Evolutionary conservation across 129 eudicot species (phyloP).

Genomic region (Lactuca saligna): DNA sequence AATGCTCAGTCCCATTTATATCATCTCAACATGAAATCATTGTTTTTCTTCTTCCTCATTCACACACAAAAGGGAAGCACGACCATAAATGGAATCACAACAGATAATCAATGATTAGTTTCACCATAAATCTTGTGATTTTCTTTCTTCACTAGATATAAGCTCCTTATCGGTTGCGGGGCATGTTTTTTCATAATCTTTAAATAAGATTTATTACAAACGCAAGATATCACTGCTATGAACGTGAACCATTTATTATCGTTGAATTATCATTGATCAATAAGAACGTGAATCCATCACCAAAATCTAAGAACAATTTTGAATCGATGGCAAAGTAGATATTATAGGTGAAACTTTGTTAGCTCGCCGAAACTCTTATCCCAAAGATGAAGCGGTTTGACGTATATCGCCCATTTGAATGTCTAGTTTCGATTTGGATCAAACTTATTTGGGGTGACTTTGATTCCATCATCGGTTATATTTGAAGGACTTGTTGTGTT

Average conservation of each 20-base stretch:
- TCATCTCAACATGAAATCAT: conserved; percentile 3
- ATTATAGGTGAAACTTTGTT: neutral
- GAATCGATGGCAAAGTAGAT: neutral
- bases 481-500: neutral
- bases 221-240: conserved; percentile 24
- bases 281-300: neutral
- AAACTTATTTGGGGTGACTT: conserved; percentile 1
- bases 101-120: conserved; percentile 18
- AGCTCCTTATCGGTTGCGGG: neutral
- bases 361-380: neutral
- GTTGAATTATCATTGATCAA: neutral
- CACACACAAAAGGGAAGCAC: conserved; percentile 10
- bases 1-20: too few species aligned
- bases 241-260: neutral
- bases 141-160: neutral
- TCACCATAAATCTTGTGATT: conserved; percentile 21
- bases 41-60: conserved; percentile 22
- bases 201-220: conserved; percentile 20
- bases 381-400: neutral
- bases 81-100: conserved; percentile 10
- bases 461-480: neutral
- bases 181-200: neutral
- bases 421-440: neutral
- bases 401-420: neutral
- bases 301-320: neutral